Evolutionary conservation across 495 filamentous ascomycete genomes (phyloP).

Genomic region (Annulohypoxylon moriforme): DNA sequence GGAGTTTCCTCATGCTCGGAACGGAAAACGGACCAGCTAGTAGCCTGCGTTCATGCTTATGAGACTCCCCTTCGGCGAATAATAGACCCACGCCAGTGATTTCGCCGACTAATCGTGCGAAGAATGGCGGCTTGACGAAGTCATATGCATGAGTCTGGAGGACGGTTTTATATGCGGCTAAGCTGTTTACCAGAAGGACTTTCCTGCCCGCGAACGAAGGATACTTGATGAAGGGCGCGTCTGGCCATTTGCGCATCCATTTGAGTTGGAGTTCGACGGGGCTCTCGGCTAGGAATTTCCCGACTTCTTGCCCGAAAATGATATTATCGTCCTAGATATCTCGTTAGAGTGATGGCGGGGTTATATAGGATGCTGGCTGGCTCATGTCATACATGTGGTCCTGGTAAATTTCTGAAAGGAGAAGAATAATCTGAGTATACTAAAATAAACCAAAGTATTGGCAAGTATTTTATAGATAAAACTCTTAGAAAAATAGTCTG

Average conservation of each 20-base stretch:
- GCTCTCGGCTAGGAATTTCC: constrained; percentile 38
- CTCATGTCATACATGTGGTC: constrained; percentile 40
- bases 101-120: constrained; percentile 46
- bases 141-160: constrained; percentile 50
- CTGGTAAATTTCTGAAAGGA: constrained; percentile 48
- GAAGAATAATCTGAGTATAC: constrained; percentile 47
- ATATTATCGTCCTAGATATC: constrained; percentile 31
- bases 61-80: constrained; percentile 50
- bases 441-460: too few species aligned
- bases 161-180: constrained; percentile 51
- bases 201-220: constrained; percentile 49
- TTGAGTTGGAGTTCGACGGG: constrained; percentile 32
- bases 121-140: constrained; percentile 52
- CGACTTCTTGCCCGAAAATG: constrained; percentile 40
- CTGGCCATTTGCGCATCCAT: constrained; percentile 50
- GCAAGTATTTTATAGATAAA: too few species aligned
- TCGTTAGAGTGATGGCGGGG: neutral
- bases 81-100: constrained; percentile 49
- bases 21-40: constrained; percentile 41
- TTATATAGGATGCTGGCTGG: neutral
- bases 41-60: constrained; percentile 47
- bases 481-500: constrained; percentile 33
- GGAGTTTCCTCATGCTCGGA: constrained; percentile 40
- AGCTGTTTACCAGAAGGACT: constrained; percentile 50
- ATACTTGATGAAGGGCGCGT: constrained; percentile 54